Base-by-base conservation (phyloP, 2,329 filamentous ascomycete species). In the Xylariales sp. region DNA sequence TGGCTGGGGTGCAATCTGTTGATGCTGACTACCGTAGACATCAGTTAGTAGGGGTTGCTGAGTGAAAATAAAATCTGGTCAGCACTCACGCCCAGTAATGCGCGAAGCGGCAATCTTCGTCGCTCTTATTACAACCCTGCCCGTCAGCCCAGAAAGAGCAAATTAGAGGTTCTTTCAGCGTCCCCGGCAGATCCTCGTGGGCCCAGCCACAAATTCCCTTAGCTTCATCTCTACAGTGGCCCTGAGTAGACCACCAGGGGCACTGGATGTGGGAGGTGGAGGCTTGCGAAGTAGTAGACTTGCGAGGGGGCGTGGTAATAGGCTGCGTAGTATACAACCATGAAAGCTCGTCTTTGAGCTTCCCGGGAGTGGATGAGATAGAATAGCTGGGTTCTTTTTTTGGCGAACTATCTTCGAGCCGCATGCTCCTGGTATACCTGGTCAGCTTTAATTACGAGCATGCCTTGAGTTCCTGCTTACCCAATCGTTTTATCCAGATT, bases 111-210 rank as follows among this genome's bases (percentile, higher is more conserved):
- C 50, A 52, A 1, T 32, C 25, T 1, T 29, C 16, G 3, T 31
- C 39, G 3, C 12, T 27, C 41, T 52, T 53, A n/a, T 8, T 45
- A 25, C 50, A 51, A 3, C 43, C 24, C 5, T 37, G 28, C 4
- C 43, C 47, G 13, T 49, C 40, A 1, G 48, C 43, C 46, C 46
- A 53, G 39, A 52, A 52, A 10, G 42, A 39, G 38, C 50, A 53
- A 16, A 53, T 53, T 0, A 52, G 40, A 8, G 46, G 49, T 4
- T 53, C 38, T 19, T 38, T 43, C 6, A 45, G 6, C n/a, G 33
- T 49, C 12, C 33, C 43, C 3, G 38, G 24, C 12, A 41, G 27
- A 10, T 48, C 20, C n/a, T 47, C 41, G 18, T 53, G 50, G 6
- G 29, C 7, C 29, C 44, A 43, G 2, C 36, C 19, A 17, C 47